Conservation (phyloP, 768 basidiomycete genomes). For the Xerocomus potaroensis region DNA sequence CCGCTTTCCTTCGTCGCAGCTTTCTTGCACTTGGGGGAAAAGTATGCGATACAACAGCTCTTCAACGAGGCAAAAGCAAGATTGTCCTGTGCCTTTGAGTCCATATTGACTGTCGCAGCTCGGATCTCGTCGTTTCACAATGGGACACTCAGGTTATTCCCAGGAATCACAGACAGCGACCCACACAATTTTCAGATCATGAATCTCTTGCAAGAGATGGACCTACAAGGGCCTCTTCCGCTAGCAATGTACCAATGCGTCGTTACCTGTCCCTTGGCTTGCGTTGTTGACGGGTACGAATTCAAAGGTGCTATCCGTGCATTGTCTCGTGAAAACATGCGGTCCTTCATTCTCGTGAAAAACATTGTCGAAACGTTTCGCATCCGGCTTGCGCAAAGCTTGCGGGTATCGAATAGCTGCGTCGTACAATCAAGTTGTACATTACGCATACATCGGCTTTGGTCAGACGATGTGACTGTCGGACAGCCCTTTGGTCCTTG, state of each 20-base stretch:
- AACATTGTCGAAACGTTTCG: neutral
- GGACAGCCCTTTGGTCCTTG: neutral
- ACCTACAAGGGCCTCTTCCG: neutral
- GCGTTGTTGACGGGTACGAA: slow-evolving; percentile 10
- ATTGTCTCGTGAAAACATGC: neutral
- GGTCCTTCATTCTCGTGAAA: slow-evolving; percentile 1
- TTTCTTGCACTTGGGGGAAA: slow-evolving; percentile 16
- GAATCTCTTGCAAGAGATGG: slow-evolving; percentile 10
- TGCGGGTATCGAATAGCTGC: neutral
- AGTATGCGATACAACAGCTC: slow-evolving; percentile 13
- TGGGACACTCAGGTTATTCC: neutral
- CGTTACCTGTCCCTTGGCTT: slow-evolving; percentile 3
- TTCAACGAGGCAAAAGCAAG: slow-evolving; percentile 5
- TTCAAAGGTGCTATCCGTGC: slow-evolving; percentile 5
- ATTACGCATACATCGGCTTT: neutral
- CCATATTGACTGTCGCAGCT: neutral
- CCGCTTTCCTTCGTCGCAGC: neutral
- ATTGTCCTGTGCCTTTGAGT: neutral
- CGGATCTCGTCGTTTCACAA: neutral
- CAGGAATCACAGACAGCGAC: slow-evolving; percentile 1
- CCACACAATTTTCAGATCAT: slow-evolving; percentile 15
- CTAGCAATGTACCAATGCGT: slow-evolving; percentile 8
- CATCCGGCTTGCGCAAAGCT: neutral
- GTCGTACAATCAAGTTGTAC: neutral
- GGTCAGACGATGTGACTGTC: neutral